Base-by-base conservation (phyloP, 2,329 filamentous ascomycete genomes). In the Rhynchosporium graminicola region DNA sequence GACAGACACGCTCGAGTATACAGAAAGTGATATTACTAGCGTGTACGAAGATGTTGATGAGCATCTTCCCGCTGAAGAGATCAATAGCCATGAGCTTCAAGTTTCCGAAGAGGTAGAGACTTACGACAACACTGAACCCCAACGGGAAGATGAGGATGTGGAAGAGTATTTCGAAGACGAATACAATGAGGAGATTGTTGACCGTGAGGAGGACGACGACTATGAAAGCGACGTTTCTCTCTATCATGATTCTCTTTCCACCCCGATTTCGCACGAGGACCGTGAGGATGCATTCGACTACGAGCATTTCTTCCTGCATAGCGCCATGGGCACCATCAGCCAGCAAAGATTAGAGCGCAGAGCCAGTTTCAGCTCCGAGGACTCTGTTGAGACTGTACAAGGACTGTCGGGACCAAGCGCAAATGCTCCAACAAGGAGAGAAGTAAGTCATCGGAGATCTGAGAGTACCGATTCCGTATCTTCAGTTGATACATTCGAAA, bases 211-310 rank as follows among this genome's bases (percentile, higher is more conserved):
- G 56, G 71, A 74, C 12, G 76, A 78, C 40, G 74, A 75, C 48
- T 75, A 76, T 28, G 87, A 91, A 69, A 86, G 87, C 66, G 80
- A 84, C 69, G 82, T 86, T 59, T 84, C 84, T 12, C 78, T 87
- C 6, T 87, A 89, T 70, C 84, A 88, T 69, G 86, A 87, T 68
- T 79, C 82, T 0, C 74, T 81, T 54, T 80, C 84, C 60, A 81
- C 84, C 57, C 82, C 83, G 8, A 77, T 89, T 5, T 91, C 92
- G 0, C 94, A 98, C 71, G 94, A 98, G 77, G 92, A 97, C 74
- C 89, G 94, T 26, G 88, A 93, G 68, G 94, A 98, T 75, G 93
- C 93, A 0, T 98, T 98, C 72, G 94, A 98, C 74, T 98, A 98
- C 66, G 91, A 97, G 75, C 88, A 96, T 73, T 97, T 97, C 77